Evolutionary conservation across 2,329 filamentous ascomycete genomes (phyloP), one percentile per base, ranked within the genome.

Genomic region (Alternaria sp.): DNA sequence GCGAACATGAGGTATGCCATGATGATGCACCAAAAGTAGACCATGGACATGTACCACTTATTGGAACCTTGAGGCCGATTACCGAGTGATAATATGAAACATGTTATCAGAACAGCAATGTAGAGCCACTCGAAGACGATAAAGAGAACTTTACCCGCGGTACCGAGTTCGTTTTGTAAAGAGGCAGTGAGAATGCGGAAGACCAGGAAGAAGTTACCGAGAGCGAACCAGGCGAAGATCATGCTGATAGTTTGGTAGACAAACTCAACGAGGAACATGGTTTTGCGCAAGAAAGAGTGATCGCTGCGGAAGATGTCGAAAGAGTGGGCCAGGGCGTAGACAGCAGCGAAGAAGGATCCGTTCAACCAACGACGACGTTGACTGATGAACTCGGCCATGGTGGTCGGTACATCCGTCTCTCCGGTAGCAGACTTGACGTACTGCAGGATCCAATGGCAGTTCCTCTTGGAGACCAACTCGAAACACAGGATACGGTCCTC

Each of bases 401-500:
- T 90, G 67, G 96, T 94, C 0, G 96, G 96, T 30, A 99, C 96
- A 81, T 99, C 96, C 1, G 96, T 99, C 84, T 99, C 96, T 68
- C 96, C 96, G 10, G 89, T 97, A 12, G 96, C 93, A 3, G 94
- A 97, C 82, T 99, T 99, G 84, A 99, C 96, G 77, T 99, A 99
- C 77, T 97, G 94, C 73, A 99, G 83, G 63, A 98, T 92, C 96
- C 96, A 99, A 76, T 95, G 92, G 79, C 94, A 97, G 78, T 97
- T 97, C 67, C 96, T 90, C 84, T 99, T 99, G 49, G 94, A 93
- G 65, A 99, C 96, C 55, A 99, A 89, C 82, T 99, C 96, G 85
- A 97, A 99, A 81, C 96, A 99, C 36, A 99, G 89, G 77, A 99
- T 99, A 85, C 96, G 93, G 86, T 99, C 96, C 79, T 99, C 96